These are phyloP conservation scores for Xylariaceae sp. DNA, from an alignment of 2,329 filamentous ascomycete species.

Conservation along the genomic window DNA sequence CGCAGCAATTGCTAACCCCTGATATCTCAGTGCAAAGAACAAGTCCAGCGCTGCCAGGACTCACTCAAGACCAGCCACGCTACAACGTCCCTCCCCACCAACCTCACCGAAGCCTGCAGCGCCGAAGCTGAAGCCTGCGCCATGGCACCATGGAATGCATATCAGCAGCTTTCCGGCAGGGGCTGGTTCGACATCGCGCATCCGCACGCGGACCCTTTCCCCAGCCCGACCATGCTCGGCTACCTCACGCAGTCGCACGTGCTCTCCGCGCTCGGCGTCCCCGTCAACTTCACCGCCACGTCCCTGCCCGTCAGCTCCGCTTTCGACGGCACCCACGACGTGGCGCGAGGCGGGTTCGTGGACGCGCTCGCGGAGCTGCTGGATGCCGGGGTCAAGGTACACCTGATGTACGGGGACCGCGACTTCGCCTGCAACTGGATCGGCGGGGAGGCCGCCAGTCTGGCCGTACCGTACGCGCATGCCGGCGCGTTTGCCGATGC, in stretches of 20 bases:
- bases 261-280: constrained; percentile 49
- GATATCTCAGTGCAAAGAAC: too few relatives aligned
- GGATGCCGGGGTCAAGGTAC: constrained; percentile 48
- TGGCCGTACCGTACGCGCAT: constrained; percentile 39
- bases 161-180: constrained; percentile 26
- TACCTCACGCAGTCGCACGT: constrained; percentile 50
- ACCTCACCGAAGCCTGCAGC: too few relatives aligned
- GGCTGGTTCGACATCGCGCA: constrained; percentile 54
- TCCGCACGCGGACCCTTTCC: constrained; percentile 42
- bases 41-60: too few relatives aligned
- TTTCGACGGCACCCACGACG: constrained; percentile 31
- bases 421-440: constrained; percentile 54
- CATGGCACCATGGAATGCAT: constrained; percentile 1
- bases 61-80: too few relatives aligned
- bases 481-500: constrained; percentile 53
- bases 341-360: constrained; percentile 22
- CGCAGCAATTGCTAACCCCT: too few relatives aligned
- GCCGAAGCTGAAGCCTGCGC: too few relatives aligned
- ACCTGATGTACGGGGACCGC: constrained; percentile 52
- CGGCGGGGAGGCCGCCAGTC: constrained; percentile 46
- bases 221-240: constrained; percentile 42
- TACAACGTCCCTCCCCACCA: too few relatives aligned
- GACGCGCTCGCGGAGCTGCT: constrained; percentile 43
- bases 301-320: constrained; percentile 33
- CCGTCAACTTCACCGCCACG: constrained; percentile 48